Evolutionary conservation across 2,329 filamentous ascomycete genomes (phyloP), one percentile per base, ranked within the genome.

Genomic region (Endothia cerciana): DNA sequence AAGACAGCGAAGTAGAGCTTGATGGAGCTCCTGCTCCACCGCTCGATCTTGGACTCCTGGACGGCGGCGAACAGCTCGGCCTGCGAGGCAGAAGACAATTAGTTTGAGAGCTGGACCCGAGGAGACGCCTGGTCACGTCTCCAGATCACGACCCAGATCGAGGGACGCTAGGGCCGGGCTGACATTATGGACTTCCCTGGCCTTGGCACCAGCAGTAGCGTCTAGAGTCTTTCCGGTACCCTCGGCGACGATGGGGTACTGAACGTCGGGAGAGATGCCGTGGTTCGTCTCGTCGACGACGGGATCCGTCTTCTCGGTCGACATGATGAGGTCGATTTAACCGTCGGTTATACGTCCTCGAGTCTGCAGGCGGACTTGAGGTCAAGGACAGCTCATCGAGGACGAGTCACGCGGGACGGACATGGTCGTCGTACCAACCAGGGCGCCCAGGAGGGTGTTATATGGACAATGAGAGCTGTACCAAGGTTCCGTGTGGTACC

Each of bases 61-160:
- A 83, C 73, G 49, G 81, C 81, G 47, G 81, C 80, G 69, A 73
- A 83, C 33, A 83, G 72, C 51, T 83, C 81, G 72, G 82, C 81
- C 81, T 83, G 36, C 4, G 17, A 36, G 49, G 7, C 3, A 28
- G 25, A 13, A 60, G 59, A 40, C 53, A 38, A 45, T 71, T 62
- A 70, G 69, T 58, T n/a, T n/a, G 22, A 63, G 45, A 38, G 33
- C 45, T 28, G n/a, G 53, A 13, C 25, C 61, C 60, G 3, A 30
- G 19, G 33, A 1, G 30, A 22, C 8, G 28, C 7, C 33, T 15
- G 17, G 22, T 11, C 47, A 28, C 10, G 4, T 3, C 6, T 51
- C 19, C 11, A 28, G 7, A 22, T 3, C 22, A 25, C 7, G 43
- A 36, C 10, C n/a, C 28, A 25, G 36, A 43, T 10, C n/a, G 38